phyloP scores from a whole-genome alignment of 495 filamentous ascomycete species.

The Echria macrotheca region DNA sequence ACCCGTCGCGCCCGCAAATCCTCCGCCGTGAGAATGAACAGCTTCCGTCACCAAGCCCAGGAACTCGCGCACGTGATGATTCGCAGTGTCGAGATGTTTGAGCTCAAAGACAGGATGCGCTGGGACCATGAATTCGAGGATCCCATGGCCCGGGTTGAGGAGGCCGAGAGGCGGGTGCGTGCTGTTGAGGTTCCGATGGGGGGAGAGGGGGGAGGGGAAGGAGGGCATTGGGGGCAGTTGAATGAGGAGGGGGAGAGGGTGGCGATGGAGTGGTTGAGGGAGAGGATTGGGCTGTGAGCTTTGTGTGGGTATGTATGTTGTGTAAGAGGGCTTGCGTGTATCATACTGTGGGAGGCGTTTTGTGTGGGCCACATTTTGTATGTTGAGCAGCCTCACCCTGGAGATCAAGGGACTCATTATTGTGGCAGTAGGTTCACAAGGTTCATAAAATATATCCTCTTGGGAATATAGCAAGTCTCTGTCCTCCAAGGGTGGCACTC shows the following conservation, averaged over 20 bases:
- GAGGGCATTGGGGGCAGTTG: conserved; percentile 10
- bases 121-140: conserved; percentile 23
- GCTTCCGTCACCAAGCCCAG: conserved; percentile 31
- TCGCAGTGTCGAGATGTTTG: conserved; percentile 31
- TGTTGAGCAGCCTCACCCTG: too few relatives aligned
- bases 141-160: neutral
- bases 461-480: too few relatives aligned
- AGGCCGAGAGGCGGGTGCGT: conserved; percentile 15
- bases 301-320: too few relatives aligned
- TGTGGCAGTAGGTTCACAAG: too few relatives aligned
- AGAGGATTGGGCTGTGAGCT: conserved; percentile 13
- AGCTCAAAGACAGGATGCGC: conserved; percentile 24
- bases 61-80: conserved; percentile 32
- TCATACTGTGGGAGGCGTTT: too few relatives aligned
- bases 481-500: too few relatives aligned
- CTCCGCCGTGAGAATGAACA: conserved; percentile 25
- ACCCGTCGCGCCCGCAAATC: too few relatives aligned
- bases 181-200: conserved; percentile 1
- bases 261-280: conserved; percentile 24
- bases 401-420: too few relatives aligned
- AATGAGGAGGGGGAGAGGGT: conserved; percentile 14
- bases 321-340: too few relatives aligned
- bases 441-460: too few relatives aligned
- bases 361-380: too few relatives aligned
- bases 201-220: conserved; percentile 6